These are phyloP conservation scores for Naegleria lovaniensis DNA, from an alignment of 208 protist species.

Conservation along the genomic window DNA sequence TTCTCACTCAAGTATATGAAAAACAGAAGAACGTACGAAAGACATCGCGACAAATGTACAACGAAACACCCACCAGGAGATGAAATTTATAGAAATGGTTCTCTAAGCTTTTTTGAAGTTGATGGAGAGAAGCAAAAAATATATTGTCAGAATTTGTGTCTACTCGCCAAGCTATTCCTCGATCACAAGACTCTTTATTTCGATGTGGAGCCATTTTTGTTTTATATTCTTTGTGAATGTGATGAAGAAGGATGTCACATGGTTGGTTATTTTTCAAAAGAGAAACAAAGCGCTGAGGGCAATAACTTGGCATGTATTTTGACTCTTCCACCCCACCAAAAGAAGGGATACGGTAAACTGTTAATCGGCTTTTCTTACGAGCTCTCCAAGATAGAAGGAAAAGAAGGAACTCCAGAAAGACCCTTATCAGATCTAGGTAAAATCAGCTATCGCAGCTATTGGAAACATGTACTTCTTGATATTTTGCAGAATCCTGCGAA, in stretches of 20 bases:
- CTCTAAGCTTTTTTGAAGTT: constrained; percentile 65
- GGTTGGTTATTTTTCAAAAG: constrained; percentile 97
- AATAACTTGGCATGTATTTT: constrained; percentile 99
- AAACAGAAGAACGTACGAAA: constrained; percentile 59
- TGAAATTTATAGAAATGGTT: constrained; percentile 69
- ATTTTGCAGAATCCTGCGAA: constrained; percentile 44
- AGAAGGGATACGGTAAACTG: constrained; percentile 91
- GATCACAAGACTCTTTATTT: constrained; percentile 99
- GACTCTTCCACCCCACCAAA: constrained; percentile 87
- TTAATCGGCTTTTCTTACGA: constrained; percentile 97
- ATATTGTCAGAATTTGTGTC: constrained; percentile 96
- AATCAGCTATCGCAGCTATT: constrained; percentile 83
- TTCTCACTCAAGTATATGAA: constrained; percentile 91
- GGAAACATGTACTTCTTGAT: constrained; percentile 75
- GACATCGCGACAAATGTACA: constrained; percentile 59
- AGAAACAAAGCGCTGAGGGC: constrained; percentile 87
- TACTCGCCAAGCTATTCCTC: constrained; percentile 98
- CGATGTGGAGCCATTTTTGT: constrained; percentile 98
- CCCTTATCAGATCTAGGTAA: constrained; percentile 97
- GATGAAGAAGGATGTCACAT: constrained; percentile 85
- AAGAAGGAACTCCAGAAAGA: constrained; percentile 95
- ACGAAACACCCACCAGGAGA: constrained; percentile 64
- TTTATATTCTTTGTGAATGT: constrained; percentile 93
- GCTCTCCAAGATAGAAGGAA: constrained; percentile 86
- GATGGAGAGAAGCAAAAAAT: constrained; percentile 89